These are phyloP conservation scores for Peniophora sp. DNA, from an alignment of 1,284 basidiomycete species.

Conservation along the genomic window DNA sequence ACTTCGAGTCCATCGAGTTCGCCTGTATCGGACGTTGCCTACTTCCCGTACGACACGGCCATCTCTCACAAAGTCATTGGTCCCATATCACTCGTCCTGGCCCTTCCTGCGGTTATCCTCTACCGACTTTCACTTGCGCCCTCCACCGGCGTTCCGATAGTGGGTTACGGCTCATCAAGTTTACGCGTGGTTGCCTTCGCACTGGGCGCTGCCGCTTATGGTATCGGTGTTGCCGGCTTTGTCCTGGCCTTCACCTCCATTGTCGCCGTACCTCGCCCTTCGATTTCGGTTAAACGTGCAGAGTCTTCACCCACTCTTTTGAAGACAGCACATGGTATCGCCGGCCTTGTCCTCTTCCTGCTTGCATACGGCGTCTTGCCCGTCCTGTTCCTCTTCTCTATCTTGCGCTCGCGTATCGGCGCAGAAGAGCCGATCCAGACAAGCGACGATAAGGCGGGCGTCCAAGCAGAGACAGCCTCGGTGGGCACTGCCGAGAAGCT, in stretches of 20 bases:
- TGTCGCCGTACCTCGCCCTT: constrained; percentile 12
- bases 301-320: constrained; percentile 28
- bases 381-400: constrained; percentile 27
- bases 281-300: constrained; percentile 23
- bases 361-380: constrained; percentile 51
- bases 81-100: constrained; percentile 53
- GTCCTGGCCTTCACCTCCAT: constrained; percentile 55
- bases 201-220: constrained; percentile 45
- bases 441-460: constrained; percentile 6
- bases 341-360: constrained; percentile 53
- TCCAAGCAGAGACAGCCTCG: constrained; percentile 23
- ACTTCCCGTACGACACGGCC: constrained; percentile 39
- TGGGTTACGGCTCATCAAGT: constrained; percentile 11
- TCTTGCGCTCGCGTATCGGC: constrained; percentile 8
- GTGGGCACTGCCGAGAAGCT: constrained; percentile 42
- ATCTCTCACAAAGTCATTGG: constrained; percentile 56
- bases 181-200: constrained; percentile 30
- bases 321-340: constrained; percentile 52
- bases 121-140: constrained; percentile 43
- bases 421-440: constrained; percentile 12
- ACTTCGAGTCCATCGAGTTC: background rate
- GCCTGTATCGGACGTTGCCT: constrained; percentile 3
- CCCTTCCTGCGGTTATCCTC: constrained; percentile 46
- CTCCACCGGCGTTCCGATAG: constrained; percentile 11
- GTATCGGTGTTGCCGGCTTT: constrained; percentile 52